Evolutionary conservation across 1,139 yeast genomes (phyloP).

Genomic region (Hanseniaspora uvarum): DNA sequence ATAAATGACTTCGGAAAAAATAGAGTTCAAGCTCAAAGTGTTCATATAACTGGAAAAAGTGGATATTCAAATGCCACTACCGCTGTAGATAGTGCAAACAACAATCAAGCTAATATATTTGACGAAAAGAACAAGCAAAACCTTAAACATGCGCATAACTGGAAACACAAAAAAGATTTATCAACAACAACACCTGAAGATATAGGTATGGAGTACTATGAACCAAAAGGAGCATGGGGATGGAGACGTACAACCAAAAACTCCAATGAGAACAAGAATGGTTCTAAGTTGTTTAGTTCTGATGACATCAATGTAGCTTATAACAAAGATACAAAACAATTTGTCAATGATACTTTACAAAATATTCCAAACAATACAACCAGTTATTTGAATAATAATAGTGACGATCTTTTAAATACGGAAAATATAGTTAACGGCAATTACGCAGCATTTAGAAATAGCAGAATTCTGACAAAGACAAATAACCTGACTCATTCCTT

Average conservation of each 20-base stretch:
- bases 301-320: slow-evolving; percentile 27
- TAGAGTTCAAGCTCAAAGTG: slow-evolving; percentile 6
- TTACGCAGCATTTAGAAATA: background rate
- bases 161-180: slow-evolving; percentile 16
- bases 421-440: background rate
- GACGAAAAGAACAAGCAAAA: background rate
- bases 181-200: slow-evolving; percentile 28
- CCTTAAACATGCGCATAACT: background rate
- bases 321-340: slow-evolving; percentile 12
- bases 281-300: background rate
- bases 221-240: slow-evolving; percentile 27
- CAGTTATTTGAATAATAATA: slow-evolving; percentile 5
- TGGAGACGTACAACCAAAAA: background rate
- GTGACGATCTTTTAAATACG: slow-evolving; percentile 9
- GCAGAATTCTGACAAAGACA: background rate
- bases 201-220: slow-evolving; percentile 27
- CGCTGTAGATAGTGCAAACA: slow-evolving; percentile 15
- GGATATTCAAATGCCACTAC: slow-evolving; percentile 18
- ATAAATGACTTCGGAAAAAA: background rate
- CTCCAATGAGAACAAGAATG: background rate
- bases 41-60: slow-evolving; percentile 9
- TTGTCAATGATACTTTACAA: background rate
- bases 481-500: background rate
- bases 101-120: background rate
- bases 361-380: slow-evolving; percentile 3